Base-by-base conservation (phyloP, 2,329 filamentous ascomycete species). In the Hypomyces rosellus region DNA sequence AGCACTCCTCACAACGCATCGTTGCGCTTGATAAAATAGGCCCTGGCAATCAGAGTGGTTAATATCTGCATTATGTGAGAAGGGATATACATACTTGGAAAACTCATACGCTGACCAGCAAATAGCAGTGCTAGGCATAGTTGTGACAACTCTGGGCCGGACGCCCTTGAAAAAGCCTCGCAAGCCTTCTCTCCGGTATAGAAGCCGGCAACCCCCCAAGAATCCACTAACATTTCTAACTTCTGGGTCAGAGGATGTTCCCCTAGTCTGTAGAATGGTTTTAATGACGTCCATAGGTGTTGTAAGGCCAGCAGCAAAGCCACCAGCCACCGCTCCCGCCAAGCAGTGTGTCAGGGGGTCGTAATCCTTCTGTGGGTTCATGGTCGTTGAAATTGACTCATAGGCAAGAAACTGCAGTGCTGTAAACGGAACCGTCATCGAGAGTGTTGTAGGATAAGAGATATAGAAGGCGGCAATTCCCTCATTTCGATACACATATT, bases 81-180 rank as follows among this genome's bases (percentile, higher is more conserved):
- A 11, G 2, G 25, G 25, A 30, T 20, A 20, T 20, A 20, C 25
- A 62, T 69, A 84, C 82, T 85, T 85, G 59, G 80, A 85, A 55
- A 82, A 82, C 62, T 85, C 82, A 59, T 85, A 85, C 30, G 81
- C 81, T 37, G 82, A 93, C 93, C 93, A 99, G 77, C 93, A 99
- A 64, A 99, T 99, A n/a, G 93, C 93, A 34, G 93, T 99, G 72
- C 91, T 96, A 16, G 93, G 93, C 87, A 97, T 97, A 1, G 93
- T 96, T 11, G 91, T 96, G 55, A 99, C 84, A 44, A 99, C 86
- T 63, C 93, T 80, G 43, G 93, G 93, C 61, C 88, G 85, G 65
- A 96, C 81, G 40, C 93, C 93, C 65, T 95, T 91, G 73, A 96
- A 91, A 71, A 97, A 99, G 3, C 93, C 93, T 50, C 75, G 76